A percentile compares a stretch with the other conserved stretches of the same genome.
Evolutionary conservation across 2,329 filamentous ascomycete genomes (phyloP).

Genomic region (Parastagonospora avenae): DNA sequence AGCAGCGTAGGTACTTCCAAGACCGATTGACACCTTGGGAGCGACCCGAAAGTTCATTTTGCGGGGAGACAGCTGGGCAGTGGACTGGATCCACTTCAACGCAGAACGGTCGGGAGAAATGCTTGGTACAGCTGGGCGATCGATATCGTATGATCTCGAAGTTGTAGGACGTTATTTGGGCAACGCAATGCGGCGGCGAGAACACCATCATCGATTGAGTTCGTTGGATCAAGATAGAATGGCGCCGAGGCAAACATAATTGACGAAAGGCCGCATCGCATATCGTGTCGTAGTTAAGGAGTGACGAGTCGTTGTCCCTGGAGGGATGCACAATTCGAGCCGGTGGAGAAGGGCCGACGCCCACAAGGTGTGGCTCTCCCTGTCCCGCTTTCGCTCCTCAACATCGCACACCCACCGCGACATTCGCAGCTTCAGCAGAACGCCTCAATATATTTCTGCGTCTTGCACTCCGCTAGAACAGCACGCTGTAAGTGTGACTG

Average conservation of each 20-base stretch:
- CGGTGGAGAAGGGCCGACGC: too few species aligned
- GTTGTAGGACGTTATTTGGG: slow-evolving; percentile 29
- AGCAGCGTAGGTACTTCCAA: slow-evolving; percentile 3
- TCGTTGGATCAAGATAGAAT: too few species aligned
- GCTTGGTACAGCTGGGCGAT: slow-evolving; percentile 20
- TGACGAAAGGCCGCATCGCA: too few species aligned
- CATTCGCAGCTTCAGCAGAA: slow-evolving; percentile 3
- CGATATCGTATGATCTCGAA: neutral
- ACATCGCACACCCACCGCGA: neutral
- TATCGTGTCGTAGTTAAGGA: too few species aligned
- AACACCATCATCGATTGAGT: neutral
- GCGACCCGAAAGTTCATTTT: slow-evolving; percentile 4
- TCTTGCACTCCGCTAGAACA: neutral
- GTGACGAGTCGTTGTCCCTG: too few species aligned
- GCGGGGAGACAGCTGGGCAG: slow-evolving; percentile 6
- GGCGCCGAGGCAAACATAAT: too few species aligned
- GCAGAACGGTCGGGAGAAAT: neutral
- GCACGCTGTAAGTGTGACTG: neutral
- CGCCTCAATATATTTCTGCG: neutral
- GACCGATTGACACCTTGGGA: slow-evolving; percentile 10
- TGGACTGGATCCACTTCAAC: slow-evolving; percentile 4
- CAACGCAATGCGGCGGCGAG: neutral
- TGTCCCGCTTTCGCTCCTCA: too few species aligned
- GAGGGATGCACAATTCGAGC: too few species aligned
- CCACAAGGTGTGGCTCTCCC: too few species aligned